These are phyloP conservation scores for Fraxinus excelsior DNA, from an alignment of 257 asterid genomes.

Conservation along the genomic window DNA sequence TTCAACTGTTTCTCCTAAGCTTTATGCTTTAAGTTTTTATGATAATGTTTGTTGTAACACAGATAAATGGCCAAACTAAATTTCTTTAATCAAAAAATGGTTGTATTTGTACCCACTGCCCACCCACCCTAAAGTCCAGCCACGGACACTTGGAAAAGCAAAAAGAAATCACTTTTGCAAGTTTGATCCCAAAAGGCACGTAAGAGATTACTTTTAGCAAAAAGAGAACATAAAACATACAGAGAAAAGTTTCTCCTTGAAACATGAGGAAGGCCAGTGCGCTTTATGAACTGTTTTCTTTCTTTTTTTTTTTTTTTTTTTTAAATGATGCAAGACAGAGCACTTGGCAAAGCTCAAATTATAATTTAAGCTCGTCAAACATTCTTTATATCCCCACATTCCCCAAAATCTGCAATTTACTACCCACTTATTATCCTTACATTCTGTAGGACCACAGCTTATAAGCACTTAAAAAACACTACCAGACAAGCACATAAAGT, in stretches of 20 bases:
- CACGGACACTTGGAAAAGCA: not conserved
- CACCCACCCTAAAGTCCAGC: not conserved
- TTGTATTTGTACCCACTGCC: constrained; percentile 7
- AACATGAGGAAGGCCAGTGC: not conserved
- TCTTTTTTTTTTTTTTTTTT: too few species aligned
- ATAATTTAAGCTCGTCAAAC: too few species aligned
- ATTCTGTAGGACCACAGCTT: too few species aligned
- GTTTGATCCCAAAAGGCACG: not conserved
- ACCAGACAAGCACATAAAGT: not conserved
- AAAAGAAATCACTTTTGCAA: not conserved
- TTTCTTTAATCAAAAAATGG: constrained; percentile 6
- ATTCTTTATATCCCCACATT: too few species aligned
- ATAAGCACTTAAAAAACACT: too few species aligned
- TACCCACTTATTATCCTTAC: too few species aligned
- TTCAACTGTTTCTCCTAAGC: constrained; percentile 11
- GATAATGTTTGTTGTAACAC: constrained; percentile 7
- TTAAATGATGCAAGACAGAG: not conserved
- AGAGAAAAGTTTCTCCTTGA: not conserved
- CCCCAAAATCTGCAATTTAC: too few species aligned
- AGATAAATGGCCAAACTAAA: constrained; percentile 9
- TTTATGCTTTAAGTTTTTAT: not conserved
- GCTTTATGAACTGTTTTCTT: not conserved
- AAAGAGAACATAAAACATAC: not conserved
- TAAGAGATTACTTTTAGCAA: not conserved
- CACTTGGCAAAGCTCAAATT: too few species aligned